Conservation (phyloP, 805 yeast species). For the Candida xyloterini region DNA sequence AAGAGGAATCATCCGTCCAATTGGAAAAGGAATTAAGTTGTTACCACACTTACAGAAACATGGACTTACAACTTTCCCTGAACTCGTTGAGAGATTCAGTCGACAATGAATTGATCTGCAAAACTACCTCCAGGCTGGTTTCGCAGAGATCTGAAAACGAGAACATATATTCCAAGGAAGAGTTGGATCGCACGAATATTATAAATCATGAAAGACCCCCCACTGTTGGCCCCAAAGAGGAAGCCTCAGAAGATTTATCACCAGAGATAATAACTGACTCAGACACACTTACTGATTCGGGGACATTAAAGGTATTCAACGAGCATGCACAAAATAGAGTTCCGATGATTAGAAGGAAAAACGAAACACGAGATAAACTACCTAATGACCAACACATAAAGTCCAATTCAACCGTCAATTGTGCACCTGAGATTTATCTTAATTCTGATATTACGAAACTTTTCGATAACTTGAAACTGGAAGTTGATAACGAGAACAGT, state of each 20-base stretch:
- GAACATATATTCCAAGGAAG: not conserved
- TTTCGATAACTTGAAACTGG: slow-evolving; percentile 12
- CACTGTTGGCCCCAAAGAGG: too few species aligned
- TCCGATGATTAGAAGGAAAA: not conserved
- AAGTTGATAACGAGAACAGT: slow-evolving; percentile 12
- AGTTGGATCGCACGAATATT: too few species aligned
- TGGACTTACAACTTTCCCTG: slow-evolving; percentile 14
- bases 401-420: not conserved
- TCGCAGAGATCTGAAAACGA: not conserved
- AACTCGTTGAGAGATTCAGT: slow-evolving; percentile 12
- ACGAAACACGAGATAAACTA: not conserved
- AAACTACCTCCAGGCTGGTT: slow-evolving; percentile 15
- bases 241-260: not conserved
- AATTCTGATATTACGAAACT: slow-evolving; percentile 19
- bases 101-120: slow-evolving; percentile 14
- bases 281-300: not conserved
- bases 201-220: too few species aligned
- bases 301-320: not conserved
- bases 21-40: slow-evolving; percentile 3
- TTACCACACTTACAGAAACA: slow-evolving; percentile 16
- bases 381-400: not conserved
- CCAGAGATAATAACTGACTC: not conserved
- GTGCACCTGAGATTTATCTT: slow-evolving; percentile 21
- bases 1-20: too few species aligned
- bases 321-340: not conserved